Evolutionary conservation across 495 filamentous ascomycete genomes (phyloP), one percentile per base, ranked within the genome.

Genomic region (Penicillium cosmopolitanum): DNA sequence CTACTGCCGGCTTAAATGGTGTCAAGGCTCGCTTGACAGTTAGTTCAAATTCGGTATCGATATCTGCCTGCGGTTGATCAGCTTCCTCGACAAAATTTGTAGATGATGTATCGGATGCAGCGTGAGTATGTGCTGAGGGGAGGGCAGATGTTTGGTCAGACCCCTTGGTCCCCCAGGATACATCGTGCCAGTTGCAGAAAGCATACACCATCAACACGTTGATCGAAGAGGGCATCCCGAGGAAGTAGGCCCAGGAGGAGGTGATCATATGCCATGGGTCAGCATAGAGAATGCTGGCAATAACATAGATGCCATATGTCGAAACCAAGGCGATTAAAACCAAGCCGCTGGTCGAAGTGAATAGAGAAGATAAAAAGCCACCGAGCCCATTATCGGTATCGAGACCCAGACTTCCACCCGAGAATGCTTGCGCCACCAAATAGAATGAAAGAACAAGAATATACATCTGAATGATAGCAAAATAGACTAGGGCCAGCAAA

Each of bases 21-120:
- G 13, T 75, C 63, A 97, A 73, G 15, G 92, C 92, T 66, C 92
- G 87, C 78, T 92, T 89, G 57, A 97, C 92, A 3, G 93, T 97
- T 63, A 85, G 81, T 70, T 96, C 93, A 66, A 97, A 97, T 72
- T 93, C 88, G 57, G 85, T 87, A 73, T 97, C 92, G 72, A 96
- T 95, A 80, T 96, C 92, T 63, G 92, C 93, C 69, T 96, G 93
- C 15, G 92, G 89, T 71, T 93, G 88, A 60, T 96, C 92, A 21
- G 89, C 80, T 72, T 96, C 93, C 70, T 96, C 92, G 56, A 96
- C 89, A 51, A 93, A 88, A 44, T 44, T 96, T 73, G 91, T 95
- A 78, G 91, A 90, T 92, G 92, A 94, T 21, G 91, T 96, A 92
- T 92, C 92, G 96, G 78, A 96, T 96, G 84, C 91, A 91, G 86